Base-by-base conservation (phyloP, 352 stramenopile genomes). In the Phytopythium boreale region DNA sequence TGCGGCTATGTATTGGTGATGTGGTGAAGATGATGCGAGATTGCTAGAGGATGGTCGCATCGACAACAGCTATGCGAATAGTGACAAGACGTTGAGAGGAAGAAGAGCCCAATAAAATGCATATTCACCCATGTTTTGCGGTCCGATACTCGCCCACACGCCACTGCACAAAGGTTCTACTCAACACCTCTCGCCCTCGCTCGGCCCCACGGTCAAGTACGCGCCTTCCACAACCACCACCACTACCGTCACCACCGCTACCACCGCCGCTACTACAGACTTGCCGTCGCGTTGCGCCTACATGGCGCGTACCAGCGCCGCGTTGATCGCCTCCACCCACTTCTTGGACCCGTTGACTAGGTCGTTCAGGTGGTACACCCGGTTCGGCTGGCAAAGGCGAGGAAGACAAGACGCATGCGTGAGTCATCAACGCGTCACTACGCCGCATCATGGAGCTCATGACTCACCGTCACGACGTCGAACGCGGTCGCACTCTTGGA, bases 311-410 rank as follows among this genome's bases (percentile, higher is more conserved):
- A 91, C 82, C 70, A 94, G 76, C 59, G 84, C 83, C 29, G 84
- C 79, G 68, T 96, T 96, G 68, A 96, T 92, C 52, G 87, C 85
- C 56, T 96, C 87, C 29, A 93, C 87, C 87, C 87, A 96, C 64
- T 96, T 96, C 77, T 94, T 94, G 36, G 87, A 94, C 37, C 87
- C 87, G 62, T 96, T 94, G 67, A 93, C 85, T 65, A 92, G 71
- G 65, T 96, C 85, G 65, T 92, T 93, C 64, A 96, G 68, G 77
- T 96, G 87, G 69, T 96, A 96, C 60, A 89, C 85, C 55, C 87
- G 82, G 59, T 96, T 94, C 12, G 87, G 87, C 87, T 96, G 44
- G 14, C 20, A n/a, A 7, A 51, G 34, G 2, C 34, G 11, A 15
- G n/a, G 20, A n/a, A n/a, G n/a, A 9, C n/a, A 50, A 24, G 43